These are phyloP conservation scores for Polyporus tsugae DNA, from an alignment of 1,284 basidiomycete species.

Conservation along the genomic window DNA sequence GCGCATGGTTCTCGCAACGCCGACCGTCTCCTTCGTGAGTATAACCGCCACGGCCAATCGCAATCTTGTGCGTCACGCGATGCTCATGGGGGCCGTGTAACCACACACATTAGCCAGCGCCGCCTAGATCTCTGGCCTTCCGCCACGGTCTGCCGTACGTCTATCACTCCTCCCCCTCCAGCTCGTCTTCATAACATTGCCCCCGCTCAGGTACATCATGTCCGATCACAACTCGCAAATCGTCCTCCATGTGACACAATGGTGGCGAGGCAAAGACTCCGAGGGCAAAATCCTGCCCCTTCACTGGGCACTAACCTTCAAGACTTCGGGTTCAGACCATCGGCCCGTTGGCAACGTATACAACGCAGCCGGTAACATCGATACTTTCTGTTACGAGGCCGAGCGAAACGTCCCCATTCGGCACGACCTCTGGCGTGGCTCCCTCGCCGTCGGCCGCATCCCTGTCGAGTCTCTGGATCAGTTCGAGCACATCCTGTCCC, in stretches of 20 bases:
- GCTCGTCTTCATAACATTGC: conserved; percentile 14
- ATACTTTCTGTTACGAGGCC: conserved; percentile 34
- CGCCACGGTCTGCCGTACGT: conserved; percentile 13
- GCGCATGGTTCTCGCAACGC: neutral
- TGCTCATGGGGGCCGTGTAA: neutral
- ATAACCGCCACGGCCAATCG: neutral
- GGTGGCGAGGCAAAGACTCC: conserved; percentile 35
- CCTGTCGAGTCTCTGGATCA: conserved; percentile 24
- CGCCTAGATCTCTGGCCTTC: conserved; percentile 9
- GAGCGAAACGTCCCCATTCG: conserved; percentile 26
- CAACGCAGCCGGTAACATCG: conserved; percentile 35
- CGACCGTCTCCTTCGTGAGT: conserved; percentile 2
- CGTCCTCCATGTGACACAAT: conserved; percentile 32
- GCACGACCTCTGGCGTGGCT: conserved; percentile 35
- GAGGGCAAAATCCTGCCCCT: conserved; percentile 31
- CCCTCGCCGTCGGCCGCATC: conserved; percentile 32
- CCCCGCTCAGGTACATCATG: conserved; percentile 21
- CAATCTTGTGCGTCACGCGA: neutral
- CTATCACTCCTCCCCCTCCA: neutral
- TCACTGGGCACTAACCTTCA: conserved; percentile 36
- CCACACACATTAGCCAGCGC: neutral
- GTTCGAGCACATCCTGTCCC: conserved; percentile 31
- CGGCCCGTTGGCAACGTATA: conserved; percentile 30
- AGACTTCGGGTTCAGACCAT: conserved; percentile 29
- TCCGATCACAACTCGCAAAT: conserved; percentile 25